These are phyloP conservation scores for Plasmodium vivax DNA, from an alignment of 169 alveolate species.

Conservation along the genomic window DNA sequence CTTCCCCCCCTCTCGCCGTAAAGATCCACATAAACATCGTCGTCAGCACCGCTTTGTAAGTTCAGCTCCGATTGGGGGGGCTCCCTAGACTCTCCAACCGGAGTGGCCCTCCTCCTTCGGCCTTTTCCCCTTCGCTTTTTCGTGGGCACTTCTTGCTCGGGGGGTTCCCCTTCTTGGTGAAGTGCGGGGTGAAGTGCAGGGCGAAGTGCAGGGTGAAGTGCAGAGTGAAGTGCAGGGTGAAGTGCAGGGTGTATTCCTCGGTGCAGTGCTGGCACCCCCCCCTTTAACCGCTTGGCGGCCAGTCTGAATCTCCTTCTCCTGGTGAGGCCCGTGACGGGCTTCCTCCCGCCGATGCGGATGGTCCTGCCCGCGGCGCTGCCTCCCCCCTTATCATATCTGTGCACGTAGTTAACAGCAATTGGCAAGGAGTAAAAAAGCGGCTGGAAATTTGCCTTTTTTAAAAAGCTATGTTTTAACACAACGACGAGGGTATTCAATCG, in stretches of 20 bases:
- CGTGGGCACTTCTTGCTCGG: neutral
- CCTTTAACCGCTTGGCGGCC: neutral
- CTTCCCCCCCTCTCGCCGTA: neutral
- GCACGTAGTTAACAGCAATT: conserved; percentile 1
- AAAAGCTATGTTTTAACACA: conserved; percentile 27
- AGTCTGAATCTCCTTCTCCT: neutral
- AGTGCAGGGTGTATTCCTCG: neutral
- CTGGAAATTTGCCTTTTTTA: conserved; percentile 8
- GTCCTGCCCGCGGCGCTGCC: neutral
- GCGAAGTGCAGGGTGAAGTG: no score
- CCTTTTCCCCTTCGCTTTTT: neutral
- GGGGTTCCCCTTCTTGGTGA: neutral
- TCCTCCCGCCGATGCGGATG: neutral
- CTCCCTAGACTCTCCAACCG: neutral
- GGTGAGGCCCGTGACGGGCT: neutral
- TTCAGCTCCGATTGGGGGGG: neutral
- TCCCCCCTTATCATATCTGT: neutral
- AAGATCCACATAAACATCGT: neutral
- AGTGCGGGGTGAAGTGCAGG: no score
- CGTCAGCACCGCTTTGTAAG: neutral
- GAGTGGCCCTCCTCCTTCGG: neutral
- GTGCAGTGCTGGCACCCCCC: neutral
- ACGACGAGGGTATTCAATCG: conserved; percentile 12
- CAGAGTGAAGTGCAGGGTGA: no score
- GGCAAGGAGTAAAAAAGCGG: conserved; percentile 21